phyloP scores from a whole-genome alignment of 257 asterid genomes.

The Perilla frutescens region DNA sequence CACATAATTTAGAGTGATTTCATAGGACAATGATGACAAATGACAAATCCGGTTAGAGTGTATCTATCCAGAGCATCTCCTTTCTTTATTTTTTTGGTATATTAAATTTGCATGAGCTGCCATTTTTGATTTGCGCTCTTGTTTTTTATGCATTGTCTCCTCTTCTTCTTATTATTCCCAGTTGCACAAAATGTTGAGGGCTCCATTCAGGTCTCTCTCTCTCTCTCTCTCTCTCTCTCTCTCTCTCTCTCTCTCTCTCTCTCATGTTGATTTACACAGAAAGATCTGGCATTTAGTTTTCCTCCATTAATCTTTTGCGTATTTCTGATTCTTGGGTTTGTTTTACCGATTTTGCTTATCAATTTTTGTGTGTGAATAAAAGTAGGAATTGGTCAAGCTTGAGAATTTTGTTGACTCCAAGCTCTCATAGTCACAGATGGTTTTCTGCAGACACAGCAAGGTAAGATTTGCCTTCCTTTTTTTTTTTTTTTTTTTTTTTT shows the following conservation, averaged over 20 bases:
- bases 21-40: conserved; percentile 27
- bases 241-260: not conserved
- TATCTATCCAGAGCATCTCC: conserved; percentile 12
- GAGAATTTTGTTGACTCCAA: conserved; percentile 24
- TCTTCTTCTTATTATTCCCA: conserved; percentile 16
- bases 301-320: not conserved
- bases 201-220: conserved; percentile 46
- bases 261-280: not conserved
- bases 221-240: not conserved
- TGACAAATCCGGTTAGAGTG: conserved; percentile 34
- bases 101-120: conserved; percentile 33
- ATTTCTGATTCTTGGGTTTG: not conserved
- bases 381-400: conserved; percentile 38
- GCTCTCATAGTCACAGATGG: conserved; percentile 11
- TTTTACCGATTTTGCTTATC: not conserved
- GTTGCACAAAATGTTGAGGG: conserved; percentile 42
- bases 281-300: conserved; percentile 35
- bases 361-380: not conserved
- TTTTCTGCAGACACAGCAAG: conserved; percentile 45
- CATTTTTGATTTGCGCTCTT: conserved; percentile 9
- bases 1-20: not conserved
- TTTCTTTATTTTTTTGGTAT: conserved; percentile 10
- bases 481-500: too few relatives aligned
- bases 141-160: not conserved
- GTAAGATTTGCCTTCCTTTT: conserved; percentile 19